A percentile compares a stretch with the other conserved stretches of the same genome.
phyloP scores from a whole-genome alignment of 2,329 filamentous ascomycete genomes.

The Calonectria leucothoes region DNA sequence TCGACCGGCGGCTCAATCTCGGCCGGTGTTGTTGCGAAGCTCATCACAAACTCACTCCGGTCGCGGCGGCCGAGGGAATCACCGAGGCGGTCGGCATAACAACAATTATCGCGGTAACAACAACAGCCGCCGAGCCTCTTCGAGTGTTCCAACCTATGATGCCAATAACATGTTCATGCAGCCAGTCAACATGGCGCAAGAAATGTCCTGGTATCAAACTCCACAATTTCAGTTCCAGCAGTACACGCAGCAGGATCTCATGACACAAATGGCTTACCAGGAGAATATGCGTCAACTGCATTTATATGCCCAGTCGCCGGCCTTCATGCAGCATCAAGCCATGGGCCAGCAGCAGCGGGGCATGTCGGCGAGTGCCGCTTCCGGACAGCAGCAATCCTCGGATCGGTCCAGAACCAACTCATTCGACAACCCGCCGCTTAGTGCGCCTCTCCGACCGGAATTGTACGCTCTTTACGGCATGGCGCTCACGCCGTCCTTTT shows the following conservation, averaged over 20 bases:
- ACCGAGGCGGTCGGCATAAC: slow-evolving; percentile 61
- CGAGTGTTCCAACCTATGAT: slow-evolving; percentile 63
- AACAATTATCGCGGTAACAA: slow-evolving; percentile 55
- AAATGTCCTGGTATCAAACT: slow-evolving; percentile 62
- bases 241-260: slow-evolving; percentile 52
- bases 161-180: slow-evolving; percentile 58
- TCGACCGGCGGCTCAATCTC: slow-evolving; percentile 64
- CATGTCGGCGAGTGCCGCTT: slow-evolving; percentile 39
- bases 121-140: slow-evolving; percentile 62
- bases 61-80: slow-evolving; percentile 61
- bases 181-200: slow-evolving; percentile 58
- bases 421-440: slow-evolving; percentile 70
- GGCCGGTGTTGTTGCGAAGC: slow-evolving; percentile 69
- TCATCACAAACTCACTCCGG: slow-evolving; percentile 68
- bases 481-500: slow-evolving; percentile 57
- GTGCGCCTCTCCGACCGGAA: slow-evolving; percentile 68
- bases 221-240: slow-evolving; percentile 53
- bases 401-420: slow-evolving; percentile 71
- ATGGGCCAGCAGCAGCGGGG: slow-evolving; percentile 49
- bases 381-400: slow-evolving; percentile 45
- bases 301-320: slow-evolving; percentile 49
- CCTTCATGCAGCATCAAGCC: slow-evolving; percentile 50
- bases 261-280: slow-evolving; percentile 56
- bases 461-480: slow-evolving; percentile 63
- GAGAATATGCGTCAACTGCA: slow-evolving; percentile 51